Percentiles rank a stretch among this genome's conserved stretches.
These are phyloP conservation scores for Phytophthora litchii DNA, from an alignment of 352 stramenopile species.

Conservation along the genomic window DNA sequence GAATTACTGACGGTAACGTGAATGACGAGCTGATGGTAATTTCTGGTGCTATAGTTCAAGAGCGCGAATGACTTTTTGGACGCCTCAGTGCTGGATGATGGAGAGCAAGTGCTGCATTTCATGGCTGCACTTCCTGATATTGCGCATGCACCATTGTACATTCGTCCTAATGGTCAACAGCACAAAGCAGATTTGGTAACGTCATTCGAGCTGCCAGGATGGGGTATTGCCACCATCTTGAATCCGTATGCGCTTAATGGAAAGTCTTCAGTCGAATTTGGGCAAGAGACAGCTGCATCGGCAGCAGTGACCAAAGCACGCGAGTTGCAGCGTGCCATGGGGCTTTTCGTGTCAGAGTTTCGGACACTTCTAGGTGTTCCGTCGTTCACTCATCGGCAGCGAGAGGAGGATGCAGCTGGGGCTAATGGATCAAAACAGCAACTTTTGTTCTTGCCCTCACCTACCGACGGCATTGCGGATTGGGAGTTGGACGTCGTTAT, in stretches of 20 bases:
- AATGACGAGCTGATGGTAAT: background rate
- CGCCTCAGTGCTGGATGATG: constrained; percentile 65
- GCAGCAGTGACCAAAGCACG: constrained; percentile 8
- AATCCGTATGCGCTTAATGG: constrained; percentile 37
- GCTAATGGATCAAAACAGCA: background rate
- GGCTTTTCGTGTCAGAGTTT: constrained; percentile 69
- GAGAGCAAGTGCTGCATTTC: constrained; percentile 81
- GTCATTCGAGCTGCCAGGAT: constrained; percentile 76
- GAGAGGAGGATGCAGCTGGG: constrained; percentile 20
- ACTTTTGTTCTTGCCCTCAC: constrained; percentile 58
- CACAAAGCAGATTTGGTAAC: constrained; percentile 33
- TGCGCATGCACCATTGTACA: constrained; percentile 60
- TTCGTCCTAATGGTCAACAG: constrained; percentile 31
- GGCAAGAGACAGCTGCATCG: background rate
- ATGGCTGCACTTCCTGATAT: constrained; percentile 66
- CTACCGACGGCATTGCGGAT: constrained; percentile 56
- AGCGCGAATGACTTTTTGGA: constrained; percentile 77
- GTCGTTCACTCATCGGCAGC: constrained; percentile 53
- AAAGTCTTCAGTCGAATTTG: background rate
- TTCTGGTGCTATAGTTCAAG: constrained; percentile 59
- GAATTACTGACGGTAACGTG: background rate
- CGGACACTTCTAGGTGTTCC: constrained; percentile 66
- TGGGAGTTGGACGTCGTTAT: constrained; percentile 79
- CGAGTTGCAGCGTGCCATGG: constrained; percentile 66
- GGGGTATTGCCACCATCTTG: constrained; percentile 67